Evolutionary conservation across 2,329 filamentous ascomycete genomes (phyloP).

Genomic region (Thielaviopsis musarum): DNA sequence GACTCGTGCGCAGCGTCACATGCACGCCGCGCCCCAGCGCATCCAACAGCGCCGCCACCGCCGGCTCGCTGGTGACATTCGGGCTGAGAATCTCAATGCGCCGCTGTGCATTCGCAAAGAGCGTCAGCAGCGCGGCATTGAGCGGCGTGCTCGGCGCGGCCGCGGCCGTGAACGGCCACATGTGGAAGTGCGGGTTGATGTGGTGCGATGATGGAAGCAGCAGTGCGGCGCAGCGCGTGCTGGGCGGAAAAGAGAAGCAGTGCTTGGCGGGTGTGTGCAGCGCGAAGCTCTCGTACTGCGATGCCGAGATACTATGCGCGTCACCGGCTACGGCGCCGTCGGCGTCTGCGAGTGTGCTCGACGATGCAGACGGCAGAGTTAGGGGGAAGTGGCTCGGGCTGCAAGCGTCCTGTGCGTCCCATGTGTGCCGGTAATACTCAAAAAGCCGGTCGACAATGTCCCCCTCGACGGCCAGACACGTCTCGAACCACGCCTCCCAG

Average conservation of each 20-base stretch:
- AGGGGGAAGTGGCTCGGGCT: neutral
- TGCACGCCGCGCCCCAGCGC: slow-evolving; percentile 50
- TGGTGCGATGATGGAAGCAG: slow-evolving; percentile 62
- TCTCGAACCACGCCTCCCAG: slow-evolving; percentile 80
- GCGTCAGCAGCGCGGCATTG: slow-evolving; percentile 44
- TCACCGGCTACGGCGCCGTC: neutral
- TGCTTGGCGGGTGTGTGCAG: slow-evolving; percentile 14
- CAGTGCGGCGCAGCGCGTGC: slow-evolving; percentile 49
- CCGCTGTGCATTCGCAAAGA: slow-evolving; percentile 39
- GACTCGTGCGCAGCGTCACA: slow-evolving; percentile 50
- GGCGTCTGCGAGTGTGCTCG: too few relatives aligned
- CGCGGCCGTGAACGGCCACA: slow-evolving; percentile 35
- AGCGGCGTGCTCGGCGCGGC: slow-evolving; percentile 46
- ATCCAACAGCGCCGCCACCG: slow-evolving; percentile 41
- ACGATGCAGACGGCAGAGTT: neutral
- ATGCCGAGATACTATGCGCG: neutral
- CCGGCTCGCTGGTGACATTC: slow-evolving; percentile 53
- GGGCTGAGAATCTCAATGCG: slow-evolving; percentile 59
- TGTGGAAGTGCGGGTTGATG: slow-evolving; percentile 45
- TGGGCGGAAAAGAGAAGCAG: slow-evolving; percentile 47
- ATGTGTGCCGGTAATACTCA: slow-evolving; percentile 52
- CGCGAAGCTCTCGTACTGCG: slow-evolving; percentile 9
- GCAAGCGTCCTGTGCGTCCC: slow-evolving; percentile 25
- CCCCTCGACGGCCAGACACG: slow-evolving; percentile 50
- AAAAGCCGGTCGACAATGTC: slow-evolving; percentile 43